Conservation (phyloP, 345 rosid genomes). For the Ceriops zippeliana region DNA sequence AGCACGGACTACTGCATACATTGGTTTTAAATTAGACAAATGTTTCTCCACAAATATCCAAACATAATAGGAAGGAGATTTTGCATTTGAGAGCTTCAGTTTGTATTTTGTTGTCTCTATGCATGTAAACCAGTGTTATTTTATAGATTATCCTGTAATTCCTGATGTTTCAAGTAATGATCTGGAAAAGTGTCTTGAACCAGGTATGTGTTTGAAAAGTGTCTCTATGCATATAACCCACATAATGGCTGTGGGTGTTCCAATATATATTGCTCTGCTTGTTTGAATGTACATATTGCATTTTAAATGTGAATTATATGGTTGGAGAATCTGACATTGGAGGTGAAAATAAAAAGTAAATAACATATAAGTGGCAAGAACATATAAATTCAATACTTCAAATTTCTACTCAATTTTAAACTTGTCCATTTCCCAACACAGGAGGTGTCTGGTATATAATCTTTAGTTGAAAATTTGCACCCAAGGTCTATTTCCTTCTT, state of each 20-base stretch:
- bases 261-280: neutral
- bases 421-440: too few relatives aligned
- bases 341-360: too few relatives aligned
- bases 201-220: neutral
- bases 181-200: neutral
- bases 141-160: neutral
- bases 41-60: slow-evolving; percentile 4
- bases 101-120: neutral
- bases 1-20: neutral
- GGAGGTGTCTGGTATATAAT: neutral
- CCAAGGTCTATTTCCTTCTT: too few relatives aligned
- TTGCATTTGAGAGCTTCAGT: neutral
- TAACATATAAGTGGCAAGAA: too few relatives aligned
- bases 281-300: too few relatives aligned
- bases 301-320: too few relatives aligned
- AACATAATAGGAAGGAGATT: neutral
- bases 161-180: neutral
- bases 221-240: too few relatives aligned
- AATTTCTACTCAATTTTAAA: too few relatives aligned
- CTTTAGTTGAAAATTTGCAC: neutral
- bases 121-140: neutral
- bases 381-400: too few relatives aligned
- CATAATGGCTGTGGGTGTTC: neutral
- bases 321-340: too few relatives aligned
- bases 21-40: slow-evolving; percentile 6